phyloP scores from a whole-genome alignment of 2,329 filamentous ascomycete genomes.

The Aspergillus latus region DNA sequence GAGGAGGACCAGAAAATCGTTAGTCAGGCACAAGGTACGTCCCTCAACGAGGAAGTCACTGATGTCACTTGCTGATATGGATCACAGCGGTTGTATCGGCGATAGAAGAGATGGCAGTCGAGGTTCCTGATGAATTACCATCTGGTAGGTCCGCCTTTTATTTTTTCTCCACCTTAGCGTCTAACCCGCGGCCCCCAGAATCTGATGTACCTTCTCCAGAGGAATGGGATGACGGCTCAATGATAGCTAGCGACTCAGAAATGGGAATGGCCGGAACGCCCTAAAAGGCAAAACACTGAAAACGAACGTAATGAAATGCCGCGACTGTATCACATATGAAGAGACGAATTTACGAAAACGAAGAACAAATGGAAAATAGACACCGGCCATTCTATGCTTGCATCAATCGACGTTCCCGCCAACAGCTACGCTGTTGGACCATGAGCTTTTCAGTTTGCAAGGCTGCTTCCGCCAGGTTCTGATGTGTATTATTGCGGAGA shows the following conservation, averaged over 20 bases:
- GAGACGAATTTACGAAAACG: slow-evolving; percentile 27
- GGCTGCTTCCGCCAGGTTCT: slow-evolving; percentile 12
- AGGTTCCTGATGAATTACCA: slow-evolving; percentile 40
- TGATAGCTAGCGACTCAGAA: slow-evolving; percentile 43
- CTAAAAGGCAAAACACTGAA: slow-evolving; percentile 18
- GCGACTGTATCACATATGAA: slow-evolving; percentile 27
- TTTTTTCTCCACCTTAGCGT: slow-evolving; percentile 19
- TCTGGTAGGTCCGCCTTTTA: slow-evolving; percentile 37
- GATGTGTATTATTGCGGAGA: slow-evolving; percentile 5
- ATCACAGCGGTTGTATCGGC: slow-evolving; percentile 31
- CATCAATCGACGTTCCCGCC: slow-evolving; percentile 28
- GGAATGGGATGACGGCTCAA: slow-evolving; percentile 45
- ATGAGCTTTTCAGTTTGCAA: slow-evolving; percentile 12
- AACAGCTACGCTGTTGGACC: slow-evolving; percentile 13
- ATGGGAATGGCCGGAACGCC: slow-evolving; percentile 40
- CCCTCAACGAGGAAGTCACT: not conserved
- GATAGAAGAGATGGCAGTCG: slow-evolving; percentile 38
- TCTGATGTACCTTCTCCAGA: slow-evolving; percentile 43
- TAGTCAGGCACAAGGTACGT: slow-evolving; percentile 37
- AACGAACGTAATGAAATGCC: slow-evolving; percentile 4
- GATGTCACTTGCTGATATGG: slow-evolving; percentile 10
- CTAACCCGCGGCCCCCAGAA: slow-evolving; percentile 31
- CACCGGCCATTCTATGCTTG: slow-evolving; percentile 19
- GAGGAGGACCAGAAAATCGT: slow-evolving; percentile 38
- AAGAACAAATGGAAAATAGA: slow-evolving; percentile 5